Base-by-base conservation (phyloP, 176 grass and related monocot species). In the Rhipidocladum racemiflorum region DNA sequence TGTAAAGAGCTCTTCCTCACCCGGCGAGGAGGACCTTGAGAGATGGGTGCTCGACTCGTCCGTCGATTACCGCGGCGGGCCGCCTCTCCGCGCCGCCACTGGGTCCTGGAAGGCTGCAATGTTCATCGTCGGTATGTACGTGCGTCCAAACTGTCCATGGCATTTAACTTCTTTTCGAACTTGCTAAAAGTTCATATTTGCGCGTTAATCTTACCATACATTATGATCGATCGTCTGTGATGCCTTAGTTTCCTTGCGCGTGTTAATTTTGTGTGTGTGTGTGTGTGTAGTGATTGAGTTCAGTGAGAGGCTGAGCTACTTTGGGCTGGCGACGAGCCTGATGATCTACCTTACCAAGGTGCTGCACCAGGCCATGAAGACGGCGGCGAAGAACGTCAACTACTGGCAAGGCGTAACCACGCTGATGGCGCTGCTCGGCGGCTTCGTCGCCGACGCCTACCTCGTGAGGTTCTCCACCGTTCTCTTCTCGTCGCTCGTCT, bases 391-490 rank as follows among this genome's bases (percentile, higher is more conserved):
- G 72, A 92, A 85, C 34, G 86, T 86, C 44, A 92, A 88, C 49
- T 86, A 86, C 68, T 92, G 86, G 82, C 27, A 25, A 9, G 83
- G 86, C 24, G 67, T 88, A 61, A 85, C 90, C 38, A 65, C 83
- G 2, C 35, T 92, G 51, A 83, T 83, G 86, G 86, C 86, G 11
- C 83, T 92, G 23, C 18, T 92, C 10, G 90, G 90, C 20, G 86
- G 86, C 17, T 92, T 88, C 78, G 12, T 92, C 16, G 90, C 90
- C 15, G 90, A 92, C 24, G 73, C 83, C 45, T 85, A 85, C 74
- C 25, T 92, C 6, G 90, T 86, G 6, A 50, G 90, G 23, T 92
- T 88, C 86, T 86, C 65, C 50, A 48, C 78, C 1, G 67, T 88
- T 27, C 6, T 92, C 15, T 28, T 30, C 55, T 83, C 86, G 57